A percentile compares a stretch with the other conserved stretches of the same genome.
phyloP scores from a whole-genome alignment of 2,329 filamentous ascomycete species.

The Alternaria sp. region DNA sequence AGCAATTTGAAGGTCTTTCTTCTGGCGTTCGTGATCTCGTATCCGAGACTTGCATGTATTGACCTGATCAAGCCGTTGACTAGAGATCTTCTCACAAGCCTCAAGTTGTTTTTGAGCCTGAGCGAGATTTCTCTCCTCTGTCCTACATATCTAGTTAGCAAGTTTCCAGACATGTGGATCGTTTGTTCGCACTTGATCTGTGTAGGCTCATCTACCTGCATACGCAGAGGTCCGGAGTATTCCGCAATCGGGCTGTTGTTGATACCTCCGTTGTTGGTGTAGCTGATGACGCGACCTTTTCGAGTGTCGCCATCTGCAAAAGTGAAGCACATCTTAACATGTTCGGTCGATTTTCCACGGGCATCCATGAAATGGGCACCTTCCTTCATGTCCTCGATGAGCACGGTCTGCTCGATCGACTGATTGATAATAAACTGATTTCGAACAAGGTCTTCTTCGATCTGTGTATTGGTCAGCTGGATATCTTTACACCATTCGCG shows the following conservation, averaged over 20 bases:
- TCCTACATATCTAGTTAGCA: conserved; percentile 25
- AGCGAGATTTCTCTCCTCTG: conserved; percentile 57
- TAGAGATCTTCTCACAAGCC: conserved; percentile 43
- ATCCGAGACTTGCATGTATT: conserved; percentile 60
- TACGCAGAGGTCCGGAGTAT: conserved; percentile 68
- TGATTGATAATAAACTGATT: conserved; percentile 86
- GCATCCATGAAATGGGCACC: conserved; percentile 75
- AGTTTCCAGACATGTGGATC: neutral
- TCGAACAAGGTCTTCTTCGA: conserved; percentile 79
- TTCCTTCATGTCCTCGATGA: conserved; percentile 73
- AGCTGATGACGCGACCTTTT: conserved; percentile 62
- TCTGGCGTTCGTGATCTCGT: conserved; percentile 58
- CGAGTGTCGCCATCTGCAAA: conserved; percentile 69
- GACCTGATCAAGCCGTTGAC: conserved; percentile 50
- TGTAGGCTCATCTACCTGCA: conserved; percentile 77
- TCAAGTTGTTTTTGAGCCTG: conserved; percentile 57
- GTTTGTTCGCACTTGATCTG: conserved; percentile 63
- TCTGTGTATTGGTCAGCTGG: conserved; percentile 55
- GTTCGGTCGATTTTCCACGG: conserved; percentile 59
- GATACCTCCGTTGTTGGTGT: conserved; percentile 54
- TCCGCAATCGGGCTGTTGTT: conserved; percentile 63
- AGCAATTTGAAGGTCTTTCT: conserved; percentile 61
- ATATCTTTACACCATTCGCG: neutral
- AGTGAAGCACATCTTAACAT: conserved; percentile 77
- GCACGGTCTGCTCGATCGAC: conserved; percentile 81